Base-by-base conservation (phyloP, 257 asterid genomes). In the Jacaranda mimosifolia region DNA sequence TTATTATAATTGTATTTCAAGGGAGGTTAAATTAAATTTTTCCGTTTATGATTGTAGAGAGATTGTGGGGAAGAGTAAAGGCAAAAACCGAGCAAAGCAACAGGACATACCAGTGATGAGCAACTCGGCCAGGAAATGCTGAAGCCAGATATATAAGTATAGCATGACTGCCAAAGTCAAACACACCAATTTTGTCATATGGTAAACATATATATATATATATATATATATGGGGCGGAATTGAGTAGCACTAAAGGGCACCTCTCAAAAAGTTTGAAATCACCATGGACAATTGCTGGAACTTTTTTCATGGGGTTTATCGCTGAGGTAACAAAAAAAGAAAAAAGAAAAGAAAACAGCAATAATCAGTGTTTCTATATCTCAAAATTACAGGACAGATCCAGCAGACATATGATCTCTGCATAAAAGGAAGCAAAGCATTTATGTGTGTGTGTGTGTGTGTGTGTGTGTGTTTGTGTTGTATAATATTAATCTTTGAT, bases 21-120 rank as follows among this genome's bases (percentile, higher is more conserved):
- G 32, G 2, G 32, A 2, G 32, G 1, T 26, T 26, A 26, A 26
- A 26, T 26, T 2, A 26, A 26, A 26, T 0, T 26, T 26, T 26
- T 26, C 32, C 32, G 53, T 9, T 40, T 26, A 52, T 69, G 68
- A 80, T 69, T 51, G 53, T 42, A 42, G 70, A 63, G 5, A 57
- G 58, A 36, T 38, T 39, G 17, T 2, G 4, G 36, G 70, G 40
- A 58, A 58, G 3, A 63, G 18, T n/a, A 18, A 32, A 32, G 3
- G 35, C 3, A 76, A 72, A 64, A 42, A 60, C 48, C 19, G 7
- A 65, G 67, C 43, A 35, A 11, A 65, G 68, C 40, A 76, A 66
- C n/a, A 4, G 38, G 79, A 67, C 87, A 55, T 82, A 92, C 98
- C 99, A 94, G 86, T 94, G 99, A 82, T 89, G 97, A 18, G 97